These are phyloP conservation scores for Pochonia chlamydosporia DNA, from an alignment of 2,329 filamentous ascomycete genomes.

Conservation along the genomic window DNA sequence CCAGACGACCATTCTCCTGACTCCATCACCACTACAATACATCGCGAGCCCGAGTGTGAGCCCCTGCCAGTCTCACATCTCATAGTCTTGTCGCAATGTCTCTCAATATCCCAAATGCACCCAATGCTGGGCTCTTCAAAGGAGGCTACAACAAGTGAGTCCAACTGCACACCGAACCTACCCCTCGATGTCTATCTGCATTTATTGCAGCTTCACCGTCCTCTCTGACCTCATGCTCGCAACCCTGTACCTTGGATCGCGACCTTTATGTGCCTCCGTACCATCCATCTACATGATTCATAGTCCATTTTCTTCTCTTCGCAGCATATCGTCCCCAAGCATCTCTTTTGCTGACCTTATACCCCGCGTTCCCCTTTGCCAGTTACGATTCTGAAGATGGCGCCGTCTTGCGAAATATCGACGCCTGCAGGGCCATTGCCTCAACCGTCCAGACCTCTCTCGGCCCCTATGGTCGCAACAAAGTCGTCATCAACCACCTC, in stretches of 20 bases:
- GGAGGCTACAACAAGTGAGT: conserved; percentile 89
- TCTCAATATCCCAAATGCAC: conserved; percentile 89
- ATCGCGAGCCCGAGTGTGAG: conserved; percentile 8
- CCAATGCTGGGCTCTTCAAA: conserved; percentile 92
- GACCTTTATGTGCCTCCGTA: too few species aligned
- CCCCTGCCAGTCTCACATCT: conserved; percentile 2
- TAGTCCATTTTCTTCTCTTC: too few species aligned
- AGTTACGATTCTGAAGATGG: conserved; percentile 99
- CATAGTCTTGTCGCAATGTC: conserved; percentile 59
- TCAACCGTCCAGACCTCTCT: conserved; percentile 95
- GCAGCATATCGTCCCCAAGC: too few species aligned
- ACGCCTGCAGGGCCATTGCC: conserved; percentile 92
- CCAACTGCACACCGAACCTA: conserved; percentile 9
- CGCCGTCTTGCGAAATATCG: conserved; percentile 96
- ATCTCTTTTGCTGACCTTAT: background rate
- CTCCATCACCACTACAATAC: conserved; percentile 1
- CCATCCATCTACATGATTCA: too few species aligned
- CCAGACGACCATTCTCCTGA: background rate
- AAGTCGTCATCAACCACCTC: conserved; percentile 99
- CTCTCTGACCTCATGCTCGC: background rate
- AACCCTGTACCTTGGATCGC: conserved; percentile 5
- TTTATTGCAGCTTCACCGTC: conserved; percentile 7
- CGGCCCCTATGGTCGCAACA: conserved; percentile 96
- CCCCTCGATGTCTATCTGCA: conserved; percentile 15
- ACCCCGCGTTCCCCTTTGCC: conserved; percentile 24